phyloP scores from a whole-genome alignment of 2,329 filamentous ascomycete species.

The Fusarium tanahbumbuense region DNA sequence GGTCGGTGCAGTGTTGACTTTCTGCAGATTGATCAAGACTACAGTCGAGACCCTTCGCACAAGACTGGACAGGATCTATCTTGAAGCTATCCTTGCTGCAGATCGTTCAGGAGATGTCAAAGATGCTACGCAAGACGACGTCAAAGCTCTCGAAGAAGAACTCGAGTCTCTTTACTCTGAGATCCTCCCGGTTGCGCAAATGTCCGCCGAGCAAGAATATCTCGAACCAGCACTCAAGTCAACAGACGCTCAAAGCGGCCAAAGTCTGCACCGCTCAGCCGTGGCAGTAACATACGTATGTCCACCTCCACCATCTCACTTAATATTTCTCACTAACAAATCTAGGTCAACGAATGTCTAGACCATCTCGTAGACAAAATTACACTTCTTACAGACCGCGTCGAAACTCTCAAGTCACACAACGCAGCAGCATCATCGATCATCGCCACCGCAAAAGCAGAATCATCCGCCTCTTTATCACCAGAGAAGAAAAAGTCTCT shows the following conservation, averaged over 20 bases:
- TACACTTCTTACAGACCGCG: conserved; percentile 54
- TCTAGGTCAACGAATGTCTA: conserved; percentile 64
- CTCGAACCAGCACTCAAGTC: conserved; percentile 68
- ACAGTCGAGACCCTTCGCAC: conserved; percentile 67
- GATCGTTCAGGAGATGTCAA: conserved; percentile 46
- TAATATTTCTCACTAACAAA: conserved; percentile 31
- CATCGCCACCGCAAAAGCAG: conserved; percentile 56
- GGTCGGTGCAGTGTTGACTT: too few relatives aligned
- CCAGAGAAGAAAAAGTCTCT: conserved; percentile 41
- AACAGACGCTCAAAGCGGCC: conserved; percentile 57
- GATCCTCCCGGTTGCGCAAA: conserved; percentile 75
- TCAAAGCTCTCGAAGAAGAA: conserved; percentile 68
- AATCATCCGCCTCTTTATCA: conserved; percentile 52
- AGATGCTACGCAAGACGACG: conserved; percentile 54
- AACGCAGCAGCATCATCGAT: conserved; percentile 55
- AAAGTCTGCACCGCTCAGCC: conserved; percentile 58
- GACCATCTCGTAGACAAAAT: conserved; percentile 63
- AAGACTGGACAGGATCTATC: conserved; percentile 66
- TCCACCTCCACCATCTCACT: conserved; percentile 13
- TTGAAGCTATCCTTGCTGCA: conserved; percentile 57
- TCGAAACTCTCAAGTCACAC: conserved; percentile 61
- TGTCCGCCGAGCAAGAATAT: conserved; percentile 76
- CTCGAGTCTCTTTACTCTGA: conserved; percentile 77
- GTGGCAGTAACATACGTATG: conserved; percentile 65
- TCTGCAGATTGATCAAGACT: conserved; percentile 63